Percentiles rank a stretch among this genome's conserved stretches.
Conservation (phyloP, 2,329 filamentous ascomycete genomes). For the Kalmusia sp. region DNA sequence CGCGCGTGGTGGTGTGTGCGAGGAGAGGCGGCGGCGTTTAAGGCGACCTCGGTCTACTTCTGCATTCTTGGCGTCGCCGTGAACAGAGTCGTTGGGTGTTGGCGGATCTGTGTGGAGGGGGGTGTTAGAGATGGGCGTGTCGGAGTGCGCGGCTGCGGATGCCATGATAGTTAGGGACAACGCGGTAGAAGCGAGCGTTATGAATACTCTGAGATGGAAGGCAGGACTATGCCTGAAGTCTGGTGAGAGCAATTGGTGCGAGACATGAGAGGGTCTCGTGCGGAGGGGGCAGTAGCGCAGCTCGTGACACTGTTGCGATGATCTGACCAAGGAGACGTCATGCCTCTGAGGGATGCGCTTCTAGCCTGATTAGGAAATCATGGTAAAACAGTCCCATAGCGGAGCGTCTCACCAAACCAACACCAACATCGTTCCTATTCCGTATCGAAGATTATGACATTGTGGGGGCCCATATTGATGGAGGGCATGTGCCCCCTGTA, state of each 20-base stretch:
- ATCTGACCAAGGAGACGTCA: conserved; percentile 4
- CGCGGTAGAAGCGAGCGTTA: neutral
- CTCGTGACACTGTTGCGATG: conserved; percentile 2
- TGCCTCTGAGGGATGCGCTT: neutral
- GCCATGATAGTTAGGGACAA: neutral
- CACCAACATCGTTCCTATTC: neutral
- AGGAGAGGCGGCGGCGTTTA: conserved; percentile 38
- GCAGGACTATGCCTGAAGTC: neutral
- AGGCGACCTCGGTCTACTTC: conserved; percentile 32
- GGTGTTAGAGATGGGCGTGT: neutral
- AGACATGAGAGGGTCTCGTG: neutral
- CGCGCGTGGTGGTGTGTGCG: conserved; percentile 37
- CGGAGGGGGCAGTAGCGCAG: conserved; percentile 1
- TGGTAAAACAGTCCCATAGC: neutral
- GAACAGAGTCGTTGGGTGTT: conserved; percentile 2
- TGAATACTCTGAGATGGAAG: neutral
- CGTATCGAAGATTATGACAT: neutral
- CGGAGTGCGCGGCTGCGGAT: neutral
- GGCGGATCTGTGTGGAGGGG: neutral
- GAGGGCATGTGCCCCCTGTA: too few relatives aligned
- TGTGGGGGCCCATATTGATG: too few relatives aligned
- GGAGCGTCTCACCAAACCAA: neutral
- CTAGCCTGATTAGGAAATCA: neutral
- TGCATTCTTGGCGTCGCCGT: neutral
- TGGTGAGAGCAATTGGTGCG: neutral